These are phyloP conservation scores for Termitomyces sp. DNA, from an alignment of 768 basidiomycete species.

Conservation along the genomic window DNA sequence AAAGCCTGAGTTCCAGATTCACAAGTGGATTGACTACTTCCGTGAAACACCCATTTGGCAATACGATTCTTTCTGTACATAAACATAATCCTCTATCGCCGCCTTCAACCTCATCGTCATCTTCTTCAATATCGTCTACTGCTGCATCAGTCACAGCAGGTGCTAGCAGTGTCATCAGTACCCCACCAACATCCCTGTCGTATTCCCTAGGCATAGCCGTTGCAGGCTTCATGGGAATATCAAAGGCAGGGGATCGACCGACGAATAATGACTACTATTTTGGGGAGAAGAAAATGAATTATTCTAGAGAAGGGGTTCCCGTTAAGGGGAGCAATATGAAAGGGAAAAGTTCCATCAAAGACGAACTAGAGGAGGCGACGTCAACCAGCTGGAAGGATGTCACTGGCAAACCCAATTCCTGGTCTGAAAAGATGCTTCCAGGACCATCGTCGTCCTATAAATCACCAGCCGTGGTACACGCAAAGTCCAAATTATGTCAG, in stretches of 20 bases:
- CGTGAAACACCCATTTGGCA: slow-evolving; percentile 12
- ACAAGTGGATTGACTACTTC: slow-evolving; percentile 32
- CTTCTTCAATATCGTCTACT: slow-evolving; percentile 45
- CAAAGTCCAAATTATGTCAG: slow-evolving; percentile 25
- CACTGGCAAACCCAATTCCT: slow-evolving; percentile 24
- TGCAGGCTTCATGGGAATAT: slow-evolving; percentile 32
- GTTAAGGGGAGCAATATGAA: slow-evolving; percentile 28
- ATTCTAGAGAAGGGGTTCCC: slow-evolving; percentile 23
- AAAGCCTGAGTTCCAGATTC: slow-evolving; percentile 33
- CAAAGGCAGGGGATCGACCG: slow-evolving; percentile 21
- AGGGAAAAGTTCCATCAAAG: slow-evolving; percentile 23
- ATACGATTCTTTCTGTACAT: slow-evolving; percentile 10
- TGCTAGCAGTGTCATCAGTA: slow-evolving; percentile 42
- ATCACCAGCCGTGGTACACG: slow-evolving; percentile 24
- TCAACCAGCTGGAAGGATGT: slow-evolving; percentile 34
- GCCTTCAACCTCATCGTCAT: slow-evolving; percentile 47
- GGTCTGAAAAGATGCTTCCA: slow-evolving; percentile 31
- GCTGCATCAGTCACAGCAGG: slow-evolving; percentile 29
- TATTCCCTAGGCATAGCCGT: slow-evolving; percentile 41
- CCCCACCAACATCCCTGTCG: slow-evolving; percentile 51
- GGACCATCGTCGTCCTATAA: slow-evolving; percentile 33
- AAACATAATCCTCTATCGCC: slow-evolving; percentile 18
- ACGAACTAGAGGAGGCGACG: slow-evolving; percentile 24
- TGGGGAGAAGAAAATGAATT: slow-evolving; percentile 10
- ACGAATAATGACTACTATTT: not conserved